phyloP scores from a whole-genome alignment of 345 rosid species.

The Dimocarpus longan region DNA sequence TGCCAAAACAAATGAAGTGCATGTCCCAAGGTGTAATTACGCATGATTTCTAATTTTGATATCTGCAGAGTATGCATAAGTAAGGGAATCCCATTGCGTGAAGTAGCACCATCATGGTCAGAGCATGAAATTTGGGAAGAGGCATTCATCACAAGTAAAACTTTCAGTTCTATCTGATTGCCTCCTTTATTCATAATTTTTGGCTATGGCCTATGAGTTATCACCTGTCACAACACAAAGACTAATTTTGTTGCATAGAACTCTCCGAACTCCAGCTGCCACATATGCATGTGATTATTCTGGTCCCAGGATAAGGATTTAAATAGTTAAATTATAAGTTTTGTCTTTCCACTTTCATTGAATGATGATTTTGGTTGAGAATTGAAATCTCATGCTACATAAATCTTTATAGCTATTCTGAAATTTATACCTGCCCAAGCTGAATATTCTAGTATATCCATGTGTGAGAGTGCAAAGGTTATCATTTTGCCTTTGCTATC shows the following conservation, averaged over 20 bases:
- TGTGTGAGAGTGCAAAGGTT: background rate
- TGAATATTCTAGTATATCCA: background rate
- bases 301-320: constrained; percentile 1
- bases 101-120: constrained; percentile 74
- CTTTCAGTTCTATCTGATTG: background rate
- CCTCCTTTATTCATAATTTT: background rate
- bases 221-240: background rate
- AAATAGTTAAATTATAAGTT: background rate
- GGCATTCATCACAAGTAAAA: constrained; percentile 73
- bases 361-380: background rate
- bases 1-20: background rate
- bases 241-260: background rate
- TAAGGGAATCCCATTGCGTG: constrained; percentile 61
- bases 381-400: background rate
- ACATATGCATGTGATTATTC: background rate
- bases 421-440: background rate
- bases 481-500: background rate
- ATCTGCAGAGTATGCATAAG: constrained; percentile 50
- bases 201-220: background rate
- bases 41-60: constrained; percentile 11
- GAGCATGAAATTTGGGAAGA: constrained; percentile 63
- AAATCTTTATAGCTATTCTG: too few relatives aligned
- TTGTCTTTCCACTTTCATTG: background rate
- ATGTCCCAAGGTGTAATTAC: background rate
- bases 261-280: background rate